Evolutionary conservation across 495 filamentous ascomycete genomes (phyloP), one percentile per base, ranked within the genome.

Genomic region (Xylaria curta): DNA sequence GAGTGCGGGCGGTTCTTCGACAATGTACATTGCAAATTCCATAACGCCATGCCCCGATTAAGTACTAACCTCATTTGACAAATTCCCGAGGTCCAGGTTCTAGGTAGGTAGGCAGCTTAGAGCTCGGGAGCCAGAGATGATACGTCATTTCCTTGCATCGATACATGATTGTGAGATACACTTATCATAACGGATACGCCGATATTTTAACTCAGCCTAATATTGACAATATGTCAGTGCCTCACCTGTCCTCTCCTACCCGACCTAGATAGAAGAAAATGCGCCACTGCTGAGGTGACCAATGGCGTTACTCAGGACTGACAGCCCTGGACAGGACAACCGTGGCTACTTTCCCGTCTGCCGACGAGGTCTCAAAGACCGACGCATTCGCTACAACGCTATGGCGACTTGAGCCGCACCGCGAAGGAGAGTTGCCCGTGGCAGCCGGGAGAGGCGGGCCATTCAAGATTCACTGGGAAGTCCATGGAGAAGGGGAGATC

Each of bases 401-500:
- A 76, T 94, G 90, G 89, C 81, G 87, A 31, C 87, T 95, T 6
- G 83, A 86, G 66, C 88, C 91, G 0, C 82, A 87, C 36, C 79
- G 82, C 42, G 83, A 86, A 40, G 92, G 89, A 19, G 83, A 84
- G 63, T 72, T 86, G n/a, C 77, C 86, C 2, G 91, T 93, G 46
- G 92, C 90, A 4, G 78, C 82, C 13, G 86, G 83, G 40, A 82
- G 92, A 73, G 91, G 91, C 26, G 91, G 92, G 0, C 92, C 92
- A 0, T 80, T 94, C 64, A 86, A 91, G 12, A 89, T 95, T 63
- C 83, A 87, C 58, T 94, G 90, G 82, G 92, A 97, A 76, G 85
- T 94, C 42, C 93, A 97, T 82, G 94, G 94, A 53, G 83, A 85
- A 33, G 94, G 94, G 0, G 87, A 89, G 13, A 82, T 87, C 36